Base-by-base conservation (phyloP, 2,329 filamentous ascomycete genomes). In the Nothomitra cinnamomea region DNA sequence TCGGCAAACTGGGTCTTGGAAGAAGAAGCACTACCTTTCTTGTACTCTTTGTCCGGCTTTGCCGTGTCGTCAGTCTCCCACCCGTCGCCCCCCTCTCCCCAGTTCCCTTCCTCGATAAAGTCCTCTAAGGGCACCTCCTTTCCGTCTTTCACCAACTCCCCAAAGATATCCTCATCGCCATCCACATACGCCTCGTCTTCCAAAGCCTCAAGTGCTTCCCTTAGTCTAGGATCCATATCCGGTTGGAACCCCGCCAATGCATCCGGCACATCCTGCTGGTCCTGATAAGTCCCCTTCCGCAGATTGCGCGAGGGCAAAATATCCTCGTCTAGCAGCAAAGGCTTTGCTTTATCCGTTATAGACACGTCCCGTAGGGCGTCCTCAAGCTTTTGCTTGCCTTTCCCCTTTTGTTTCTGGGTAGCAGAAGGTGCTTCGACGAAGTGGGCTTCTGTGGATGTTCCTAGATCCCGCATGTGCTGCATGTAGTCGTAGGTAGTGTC, bases 401-500 rank as follows among this genome's bases (percentile, higher is more conserved):
- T 85, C 59, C 76, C 78, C 54, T 76, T 75, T 53, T 69, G 65
- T n/a, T 73, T 65, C 12, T 72, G 67, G 52, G 78, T 76, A n/a
- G 78, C 75, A 60, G 61, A 59, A 21, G 70, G 66, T 1, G 78
- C 78, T 57, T 95, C 88, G 40, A 98, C 77, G 64, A 94, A 96
- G 49, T 89, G 81, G 28, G 83, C 79, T 54, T 88, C 83, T 28
- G 4, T 77, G 69, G 1, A 64, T 63, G 2, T 73, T 5, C 68
- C 87, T 43, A 98, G 71, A 61, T 96, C 92, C 54, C 88, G 84
- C 75, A 98, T 73, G 69, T 98, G 92, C 68, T 98, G 92, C 92
- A 98, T 98, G 71, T 98, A 98, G 69, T 98, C 92, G 69, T 98
- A 98, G 63, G 87, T 79, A 58, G 86, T 84, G 69, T 98, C 92